These are phyloP conservation scores for Rusavskia elegans DNA, from an alignment of 495 filamentous ascomycete species.

Conservation along the genomic window DNA sequence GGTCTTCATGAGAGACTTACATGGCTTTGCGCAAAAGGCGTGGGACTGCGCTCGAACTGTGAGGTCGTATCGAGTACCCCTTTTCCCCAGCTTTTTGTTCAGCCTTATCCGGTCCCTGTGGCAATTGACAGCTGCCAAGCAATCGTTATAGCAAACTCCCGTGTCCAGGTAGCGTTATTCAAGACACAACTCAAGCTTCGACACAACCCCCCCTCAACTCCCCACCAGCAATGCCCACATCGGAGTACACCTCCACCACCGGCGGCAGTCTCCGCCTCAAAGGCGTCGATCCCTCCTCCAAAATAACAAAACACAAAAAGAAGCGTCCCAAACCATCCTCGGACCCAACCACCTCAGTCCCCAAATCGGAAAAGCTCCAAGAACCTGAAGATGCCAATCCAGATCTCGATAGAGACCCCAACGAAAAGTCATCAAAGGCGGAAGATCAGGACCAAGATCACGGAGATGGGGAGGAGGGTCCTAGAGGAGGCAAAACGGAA, in stretches of 20 bases:
- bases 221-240: conserved; percentile 32
- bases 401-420: no score
- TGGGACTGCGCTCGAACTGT: not conserved
- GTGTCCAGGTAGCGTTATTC: no score
- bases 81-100: not conserved
- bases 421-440: no score
- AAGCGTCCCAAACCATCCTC: conserved; percentile 34
- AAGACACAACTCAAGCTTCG: no score
- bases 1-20: conserved; percentile 35
- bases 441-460: not conserved
- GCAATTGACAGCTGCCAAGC: not conserved
- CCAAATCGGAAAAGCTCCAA: not conserved
- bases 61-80: not conserved
- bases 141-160: not conserved
- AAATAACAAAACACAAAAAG: conserved; percentile 36
- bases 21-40: not conserved
- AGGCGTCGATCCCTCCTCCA: conserved; percentile 38
- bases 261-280: conserved; percentile 69
- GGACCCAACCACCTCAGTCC: not conserved
- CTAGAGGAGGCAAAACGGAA: conserved; percentile 54
- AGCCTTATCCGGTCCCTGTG: not conserved
- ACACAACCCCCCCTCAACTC: not conserved
- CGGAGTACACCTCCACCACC: conserved; percentile 54
- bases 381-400: not conserved
- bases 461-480: conserved; percentile 10